These are phyloP conservation scores for Ogataea methanolica DNA, from an alignment of 805 yeast species.

Conservation along the genomic window DNA sequence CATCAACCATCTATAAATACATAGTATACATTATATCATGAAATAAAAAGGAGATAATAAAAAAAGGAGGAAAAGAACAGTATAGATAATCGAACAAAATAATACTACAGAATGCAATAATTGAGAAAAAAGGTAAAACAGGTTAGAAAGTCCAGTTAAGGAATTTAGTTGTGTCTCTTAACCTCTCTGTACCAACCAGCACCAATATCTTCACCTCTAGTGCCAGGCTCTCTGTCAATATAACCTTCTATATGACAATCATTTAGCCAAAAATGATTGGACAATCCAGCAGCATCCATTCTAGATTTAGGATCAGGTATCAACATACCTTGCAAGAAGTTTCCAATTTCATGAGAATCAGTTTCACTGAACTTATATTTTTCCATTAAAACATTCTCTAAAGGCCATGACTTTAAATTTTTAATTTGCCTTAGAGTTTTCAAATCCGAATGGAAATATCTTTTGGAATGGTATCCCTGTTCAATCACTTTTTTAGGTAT, in stretches of 20 bases:
- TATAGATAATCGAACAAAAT: too few species aligned
- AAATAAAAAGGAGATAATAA: too few species aligned
- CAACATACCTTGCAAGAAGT: conserved; percentile 82
- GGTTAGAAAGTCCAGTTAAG: too few species aligned
- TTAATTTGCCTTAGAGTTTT: conserved; percentile 65
- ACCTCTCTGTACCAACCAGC: conserved; percentile 85
- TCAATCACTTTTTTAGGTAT: conserved; percentile 54
- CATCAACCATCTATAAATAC: too few species aligned
- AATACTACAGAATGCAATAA: too few species aligned
- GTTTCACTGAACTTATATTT: conserved; percentile 70
- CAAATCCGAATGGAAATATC: conserved; percentile 30
- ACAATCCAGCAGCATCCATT: conserved; percentile 95
- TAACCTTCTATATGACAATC: conserved; percentile 77
- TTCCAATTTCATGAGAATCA: conserved; percentile 71
- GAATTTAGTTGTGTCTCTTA: conserved; percentile 10
- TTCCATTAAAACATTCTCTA: conserved; percentile 74
- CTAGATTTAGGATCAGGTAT: conserved; percentile 70
- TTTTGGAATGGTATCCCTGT: conserved; percentile 53
- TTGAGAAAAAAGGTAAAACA: too few species aligned
- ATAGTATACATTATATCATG: too few species aligned
- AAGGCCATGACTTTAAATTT: conserved; percentile 85
- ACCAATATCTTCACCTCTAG: conserved; percentile 76
- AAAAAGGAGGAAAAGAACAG: too few species aligned
- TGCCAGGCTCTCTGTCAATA: conserved; percentile 73
- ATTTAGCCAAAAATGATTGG: conserved; percentile 78